Evolutionary conservation across 2,329 filamentous ascomycete species (phyloP), one percentile per base, ranked within the genome.

Genomic region (Fusarium sp.): DNA sequence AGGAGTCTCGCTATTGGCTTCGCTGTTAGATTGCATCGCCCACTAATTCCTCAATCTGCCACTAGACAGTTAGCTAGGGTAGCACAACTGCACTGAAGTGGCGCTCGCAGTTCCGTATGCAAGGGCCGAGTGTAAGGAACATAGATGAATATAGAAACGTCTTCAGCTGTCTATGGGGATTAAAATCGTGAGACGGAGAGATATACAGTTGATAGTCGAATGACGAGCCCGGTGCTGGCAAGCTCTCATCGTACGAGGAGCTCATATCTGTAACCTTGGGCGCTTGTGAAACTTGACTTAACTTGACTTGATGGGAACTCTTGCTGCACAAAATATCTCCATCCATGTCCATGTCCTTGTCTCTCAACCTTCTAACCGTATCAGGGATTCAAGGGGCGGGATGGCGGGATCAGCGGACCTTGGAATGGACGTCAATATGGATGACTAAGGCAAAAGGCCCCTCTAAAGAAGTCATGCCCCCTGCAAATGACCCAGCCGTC

Each of bases 401-500:
- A 51, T 34, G 27, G 24, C 59, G 64, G 68, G 68, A 71, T 66
- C 56, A 51, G 59, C 56, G 53, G 64, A 52, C 34, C 54, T 54
- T 66, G 64, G 68, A 71, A 71, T 72, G 68, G 65, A 69, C 56
- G 63, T 52, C 45, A 54, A 69, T 34, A 43, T 30, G 18, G 64
- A 71, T 71, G 68, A 71, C 68, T 71, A 72, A 71, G 56, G 27
- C 20, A n/a, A 20, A 8, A 6, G 15, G 50, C n/a, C 55, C 27
- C 50, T 53, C 53, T 53, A n/a, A 38, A 59, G 60, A 67, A 52
- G 24, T 42, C 32, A 40, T 14, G 18, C 43, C 60, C 68, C 68
- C 59, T 53, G 43, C 29, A 38, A 32, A 42, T 51, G 16, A 8
- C 46, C 45, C 29, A 53, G 40, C 53, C 34, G 54, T 55, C 53